phyloP scores from a whole-genome alignment of 2,329 filamentous ascomycete species.

The Colletotrichum ledebouriae region DNA sequence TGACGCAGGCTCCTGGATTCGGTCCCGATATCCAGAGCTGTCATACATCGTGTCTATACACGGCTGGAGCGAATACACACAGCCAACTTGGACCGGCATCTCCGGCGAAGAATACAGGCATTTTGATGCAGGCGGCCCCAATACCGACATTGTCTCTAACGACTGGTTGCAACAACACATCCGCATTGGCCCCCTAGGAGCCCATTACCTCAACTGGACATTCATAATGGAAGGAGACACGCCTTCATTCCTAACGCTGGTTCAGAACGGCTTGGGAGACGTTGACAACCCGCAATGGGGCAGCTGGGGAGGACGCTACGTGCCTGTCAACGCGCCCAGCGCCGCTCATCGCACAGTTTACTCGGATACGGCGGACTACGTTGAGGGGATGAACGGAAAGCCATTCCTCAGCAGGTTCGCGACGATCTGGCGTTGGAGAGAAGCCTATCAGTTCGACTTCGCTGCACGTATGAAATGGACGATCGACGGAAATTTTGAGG shows the following conservation, averaged over 20 bases:
- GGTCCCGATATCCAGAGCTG: conserved; percentile 63
- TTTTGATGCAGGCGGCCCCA: conserved; percentile 3
- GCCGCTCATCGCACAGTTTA: conserved; percentile 40
- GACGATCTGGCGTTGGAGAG: conserved; percentile 57
- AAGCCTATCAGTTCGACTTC: conserved; percentile 57
- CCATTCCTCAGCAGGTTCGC: conserved; percentile 48
- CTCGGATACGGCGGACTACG: conserved; percentile 47
- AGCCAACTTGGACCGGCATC: conserved; percentile 69
- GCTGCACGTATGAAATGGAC: conserved; percentile 57
- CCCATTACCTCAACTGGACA: conserved; percentile 58
- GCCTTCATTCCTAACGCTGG: conserved; percentile 62
- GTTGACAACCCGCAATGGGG: conserved; percentile 61
- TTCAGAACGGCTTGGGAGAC: conserved; percentile 62
- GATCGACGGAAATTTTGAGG: conserved; percentile 44
- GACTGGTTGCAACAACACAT: conserved; percentile 67
- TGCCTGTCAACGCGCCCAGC: conserved; percentile 32
- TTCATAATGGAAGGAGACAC: conserved; percentile 67
- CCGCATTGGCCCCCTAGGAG: conserved; percentile 60
- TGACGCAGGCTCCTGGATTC: conserved; percentile 68
- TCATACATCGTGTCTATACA: conserved; percentile 69
- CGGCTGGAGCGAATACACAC: conserved; percentile 66
- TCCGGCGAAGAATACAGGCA: conserved; percentile 44
- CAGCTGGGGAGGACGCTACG: conserved; percentile 64
- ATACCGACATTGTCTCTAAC: conserved; percentile 56
- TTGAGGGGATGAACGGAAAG: conserved; percentile 48